Conservation (phyloP, 2,329 filamentous ascomycete species). For the Incumbomyces lentus region DNA sequence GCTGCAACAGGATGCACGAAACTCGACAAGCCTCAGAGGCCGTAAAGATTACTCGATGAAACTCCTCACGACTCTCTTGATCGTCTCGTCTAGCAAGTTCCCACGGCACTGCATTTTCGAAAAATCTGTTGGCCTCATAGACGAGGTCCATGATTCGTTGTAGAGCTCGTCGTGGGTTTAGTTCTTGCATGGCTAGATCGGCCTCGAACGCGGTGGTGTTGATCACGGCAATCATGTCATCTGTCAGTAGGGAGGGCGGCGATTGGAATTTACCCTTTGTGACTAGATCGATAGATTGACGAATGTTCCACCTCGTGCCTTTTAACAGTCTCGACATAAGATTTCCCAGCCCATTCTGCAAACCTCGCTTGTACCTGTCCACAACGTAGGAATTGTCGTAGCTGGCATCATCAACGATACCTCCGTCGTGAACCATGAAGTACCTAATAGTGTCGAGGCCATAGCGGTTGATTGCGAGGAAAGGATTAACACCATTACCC, state of each 20-base stretch:
- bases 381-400: slow-evolving; percentile 74
- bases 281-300: slow-evolving; percentile 43
- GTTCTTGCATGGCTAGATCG: slow-evolving; percentile 48
- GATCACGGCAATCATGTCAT: slow-evolving; percentile 29
- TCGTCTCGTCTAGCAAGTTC: slow-evolving; percentile 34
- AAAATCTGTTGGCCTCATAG: slow-evolving; percentile 54
- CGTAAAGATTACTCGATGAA: slow-evolving; percentile 52
- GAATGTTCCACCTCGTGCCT: slow-evolving; percentile 58
- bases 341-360: slow-evolving; percentile 73
- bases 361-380: slow-evolving; percentile 64
- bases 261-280: slow-evolving; percentile 24
- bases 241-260: slow-evolving; percentile 23
- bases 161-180: slow-evolving; percentile 57
- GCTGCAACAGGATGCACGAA: slow-evolving; percentile 73
- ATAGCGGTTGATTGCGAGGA: slow-evolving; percentile 81
- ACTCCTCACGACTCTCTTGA: slow-evolving; percentile 10
- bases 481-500: slow-evolving; percentile 90
- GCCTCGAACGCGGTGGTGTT: slow-evolving; percentile 28
- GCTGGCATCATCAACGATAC: slow-evolving; percentile 64
- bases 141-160: slow-evolving; percentile 49
- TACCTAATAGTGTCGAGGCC: slow-evolving; percentile 81
- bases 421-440: slow-evolving; percentile 74
- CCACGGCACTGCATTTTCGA: slow-evolving; percentile 63
- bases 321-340: slow-evolving; percentile 60
- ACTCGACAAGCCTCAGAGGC: slow-evolving; percentile 68